Evolutionary conservation across 2,329 filamentous ascomycete genomes (phyloP).

Genomic region (Tolypocladium inflatum): DNA sequence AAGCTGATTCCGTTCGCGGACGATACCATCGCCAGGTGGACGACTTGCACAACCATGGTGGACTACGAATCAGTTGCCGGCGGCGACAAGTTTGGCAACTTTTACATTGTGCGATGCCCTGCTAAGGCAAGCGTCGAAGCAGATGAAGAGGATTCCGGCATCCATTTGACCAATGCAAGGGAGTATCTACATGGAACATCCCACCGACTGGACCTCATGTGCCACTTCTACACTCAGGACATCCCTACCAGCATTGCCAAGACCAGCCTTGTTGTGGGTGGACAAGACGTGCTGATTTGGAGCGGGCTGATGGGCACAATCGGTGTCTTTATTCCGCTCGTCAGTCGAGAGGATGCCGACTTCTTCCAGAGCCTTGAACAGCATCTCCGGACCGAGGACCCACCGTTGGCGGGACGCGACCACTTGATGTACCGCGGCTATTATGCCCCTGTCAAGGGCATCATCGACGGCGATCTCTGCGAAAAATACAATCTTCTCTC

Average conservation of each 20-base stretch:
- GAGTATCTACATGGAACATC: conserved; percentile 84
- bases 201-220: conserved; percentile 74
- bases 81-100: conserved; percentile 94
- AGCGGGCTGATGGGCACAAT: conserved; percentile 90
- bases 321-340: conserved; percentile 85
- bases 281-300: conserved; percentile 87
- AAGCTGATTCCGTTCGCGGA: conserved; percentile 89
- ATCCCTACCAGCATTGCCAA: conserved; percentile 87
- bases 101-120: conserved; percentile 86
- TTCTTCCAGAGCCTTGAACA: conserved; percentile 95
- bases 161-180: conserved; percentile 84
- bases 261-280: conserved; percentile 80
- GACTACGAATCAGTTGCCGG: conserved; percentile 95
- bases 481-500: conserved; percentile 80
- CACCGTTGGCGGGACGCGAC: conserved; percentile 82
- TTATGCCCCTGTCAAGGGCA: conserved; percentile 91
- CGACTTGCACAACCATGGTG: conserved; percentile 83
- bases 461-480: conserved; percentile 94
- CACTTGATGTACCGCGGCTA: conserved; percentile 94
- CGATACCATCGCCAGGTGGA: conserved; percentile 84
- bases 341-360: conserved; percentile 85
- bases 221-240: conserved; percentile 86
- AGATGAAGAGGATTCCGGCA: conserved; percentile 83
- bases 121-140: conserved; percentile 78
- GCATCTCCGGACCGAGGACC: conserved; percentile 76